A percentile compares a stretch with the other conserved stretches of the same genome.
These are phyloP conservation scores for Dipteronia sinensis DNA, from an alignment of 345 rosid species.

Conservation along the genomic window DNA sequence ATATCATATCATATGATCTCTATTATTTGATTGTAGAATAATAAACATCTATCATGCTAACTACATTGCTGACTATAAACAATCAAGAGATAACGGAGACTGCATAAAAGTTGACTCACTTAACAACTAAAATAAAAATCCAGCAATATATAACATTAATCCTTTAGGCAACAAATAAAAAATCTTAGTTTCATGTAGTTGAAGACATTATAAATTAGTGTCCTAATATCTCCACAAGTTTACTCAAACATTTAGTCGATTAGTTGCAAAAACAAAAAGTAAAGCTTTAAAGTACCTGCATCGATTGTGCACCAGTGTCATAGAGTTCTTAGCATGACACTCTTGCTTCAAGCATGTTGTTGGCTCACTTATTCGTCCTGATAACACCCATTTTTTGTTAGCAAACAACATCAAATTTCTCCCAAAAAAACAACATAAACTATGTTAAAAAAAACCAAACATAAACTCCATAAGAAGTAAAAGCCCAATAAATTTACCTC, in stretches of 20 bases:
- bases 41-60: not conserved
- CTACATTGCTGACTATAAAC: not conserved
- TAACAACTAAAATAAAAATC: not conserved
- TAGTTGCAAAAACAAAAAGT: slow-evolving; percentile 2
- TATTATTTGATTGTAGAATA: not conserved
- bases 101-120: not conserved
- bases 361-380: slow-evolving; percentile 88
- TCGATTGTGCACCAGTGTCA: slow-evolving; percentile 86
- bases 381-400: slow-evolving; percentile 18
- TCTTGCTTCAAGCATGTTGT: slow-evolving; percentile 71
- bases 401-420: not conserved
- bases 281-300: slow-evolving; percentile 62
- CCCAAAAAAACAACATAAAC: not conserved
- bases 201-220: not conserved
- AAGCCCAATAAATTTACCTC: slow-evolving; percentile 59
- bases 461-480: not conserved
- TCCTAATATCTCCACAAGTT: not conserved
- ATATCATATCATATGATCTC: not conserved
- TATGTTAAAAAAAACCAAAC: not conserved
- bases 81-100: not conserved
- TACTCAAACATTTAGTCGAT: no score
- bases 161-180: not conserved
- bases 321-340: slow-evolving; percentile 86
- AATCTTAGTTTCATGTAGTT: not conserved
- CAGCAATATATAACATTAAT: not conserved